These are phyloP conservation scores for Logfia minima DNA, from an alignment of 129 eudicot species.

Conservation along the genomic window DNA sequence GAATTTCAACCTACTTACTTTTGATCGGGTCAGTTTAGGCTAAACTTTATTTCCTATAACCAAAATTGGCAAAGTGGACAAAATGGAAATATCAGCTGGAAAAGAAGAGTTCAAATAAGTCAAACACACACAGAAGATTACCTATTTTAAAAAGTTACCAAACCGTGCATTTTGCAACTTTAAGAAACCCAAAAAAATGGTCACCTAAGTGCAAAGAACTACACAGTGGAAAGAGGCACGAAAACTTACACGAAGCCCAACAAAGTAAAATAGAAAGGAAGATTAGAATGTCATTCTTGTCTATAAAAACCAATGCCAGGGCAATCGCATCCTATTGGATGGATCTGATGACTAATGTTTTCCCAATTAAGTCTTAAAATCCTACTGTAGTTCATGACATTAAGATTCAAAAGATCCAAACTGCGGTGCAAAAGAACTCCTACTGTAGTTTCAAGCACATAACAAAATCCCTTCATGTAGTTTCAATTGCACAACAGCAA, in stretches of 20 bases:
- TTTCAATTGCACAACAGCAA: background rate
- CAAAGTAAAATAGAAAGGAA: background rate
- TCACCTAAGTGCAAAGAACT: background rate
- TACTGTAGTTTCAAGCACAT: conserved; percentile 1
- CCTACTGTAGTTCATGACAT: background rate
- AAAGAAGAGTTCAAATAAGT: background rate
- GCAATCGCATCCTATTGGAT: background rate
- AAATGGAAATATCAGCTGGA: background rate
- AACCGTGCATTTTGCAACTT: background rate
- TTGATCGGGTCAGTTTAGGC: no score
- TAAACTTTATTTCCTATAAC: no score
- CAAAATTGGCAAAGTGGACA: background rate
- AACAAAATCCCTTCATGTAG: background rate
- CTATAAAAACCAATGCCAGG: background rate
- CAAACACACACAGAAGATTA: background rate
- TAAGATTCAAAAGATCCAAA: conserved; percentile 1
- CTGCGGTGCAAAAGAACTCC: background rate
- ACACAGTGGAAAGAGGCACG: background rate
- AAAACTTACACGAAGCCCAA: background rate
- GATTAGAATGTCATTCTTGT: background rate
- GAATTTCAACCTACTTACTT: no score
- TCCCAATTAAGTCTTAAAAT: conserved; percentile 8
- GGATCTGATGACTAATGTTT: background rate
- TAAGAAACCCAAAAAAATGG: background rate
- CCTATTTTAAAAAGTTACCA: background rate